Conservation (phyloP, 495 filamentous ascomycete genomes). For the Penicillium parvum region DNA sequence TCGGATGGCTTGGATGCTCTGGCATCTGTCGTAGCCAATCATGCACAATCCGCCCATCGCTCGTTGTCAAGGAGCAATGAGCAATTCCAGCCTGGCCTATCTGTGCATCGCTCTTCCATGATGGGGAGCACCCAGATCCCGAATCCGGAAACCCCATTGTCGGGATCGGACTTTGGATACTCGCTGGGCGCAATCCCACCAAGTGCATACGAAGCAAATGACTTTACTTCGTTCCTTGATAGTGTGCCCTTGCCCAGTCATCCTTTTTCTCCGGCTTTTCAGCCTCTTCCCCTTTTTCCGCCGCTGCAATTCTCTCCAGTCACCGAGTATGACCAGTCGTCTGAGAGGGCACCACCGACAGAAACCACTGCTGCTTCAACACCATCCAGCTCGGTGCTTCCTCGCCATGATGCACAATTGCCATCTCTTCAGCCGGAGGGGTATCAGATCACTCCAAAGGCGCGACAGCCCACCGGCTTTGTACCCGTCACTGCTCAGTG, state of each 20-base stretch:
- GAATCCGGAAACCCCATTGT: constrained; percentile 11
- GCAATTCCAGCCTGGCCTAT: constrained; percentile 7
- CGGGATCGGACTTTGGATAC: constrained; percentile 26
- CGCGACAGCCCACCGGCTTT: constrained; percentile 28
- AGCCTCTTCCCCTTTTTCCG: constrained; percentile 38
- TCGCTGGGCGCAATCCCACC: constrained; percentile 21
- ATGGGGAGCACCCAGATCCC: constrained; percentile 9
- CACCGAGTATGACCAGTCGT: constrained; percentile 27
- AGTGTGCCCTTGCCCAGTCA: constrained; percentile 39
- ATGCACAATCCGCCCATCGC: constrained; percentile 12
- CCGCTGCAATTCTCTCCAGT: constrained; percentile 28
- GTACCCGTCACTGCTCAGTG: constrained; percentile 35
- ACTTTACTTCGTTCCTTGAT: constrained; percentile 42
- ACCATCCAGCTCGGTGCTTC: constrained; percentile 34
- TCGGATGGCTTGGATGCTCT: constrained; percentile 32
- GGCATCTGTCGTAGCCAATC: constrained; percentile 31
- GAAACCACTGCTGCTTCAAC: constrained; percentile 20
- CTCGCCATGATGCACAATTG: constrained; percentile 36
- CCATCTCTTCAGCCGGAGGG: constrained; percentile 38
- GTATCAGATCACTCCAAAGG: constrained; percentile 26
- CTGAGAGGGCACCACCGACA: constrained; percentile 13
- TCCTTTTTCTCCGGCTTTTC: constrained; percentile 37
- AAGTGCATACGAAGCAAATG: constrained; percentile 27
- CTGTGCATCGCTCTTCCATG: constrained; percentile 15
- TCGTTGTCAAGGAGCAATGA: constrained; percentile 3